Percentiles rank a stretch among this genome's conserved stretches.
Conservation (phyloP, 208 protist species). For the Leishmania mexicana region DNA sequence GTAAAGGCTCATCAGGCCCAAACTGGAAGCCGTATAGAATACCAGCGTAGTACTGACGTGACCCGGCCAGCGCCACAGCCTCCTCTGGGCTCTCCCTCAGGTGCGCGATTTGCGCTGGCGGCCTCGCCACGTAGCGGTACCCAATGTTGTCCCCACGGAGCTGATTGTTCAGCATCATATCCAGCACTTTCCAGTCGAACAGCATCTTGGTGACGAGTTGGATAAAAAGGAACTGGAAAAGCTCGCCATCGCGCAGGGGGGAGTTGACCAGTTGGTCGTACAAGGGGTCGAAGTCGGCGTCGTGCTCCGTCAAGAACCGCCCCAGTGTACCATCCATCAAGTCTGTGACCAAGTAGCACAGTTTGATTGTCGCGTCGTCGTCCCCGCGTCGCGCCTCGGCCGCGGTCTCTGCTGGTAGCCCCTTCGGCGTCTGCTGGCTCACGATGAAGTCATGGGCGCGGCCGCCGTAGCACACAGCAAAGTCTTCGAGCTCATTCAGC, state of each 20-base stretch:
- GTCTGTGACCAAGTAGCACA: constrained; percentile 84
- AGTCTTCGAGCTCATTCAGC: constrained; percentile 77
- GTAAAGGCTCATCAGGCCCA: constrained; percentile 28
- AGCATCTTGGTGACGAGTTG: constrained; percentile 70
- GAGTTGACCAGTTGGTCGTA: constrained; percentile 84
- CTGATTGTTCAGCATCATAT: constrained; percentile 87
- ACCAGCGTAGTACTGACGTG: constrained; percentile 51
- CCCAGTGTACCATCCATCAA: constrained; percentile 89
- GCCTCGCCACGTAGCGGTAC: constrained; percentile 40
- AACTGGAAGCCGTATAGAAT: constrained; percentile 66
- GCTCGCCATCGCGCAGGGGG: constrained; percentile 64
- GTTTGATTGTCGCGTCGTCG: constrained; percentile 33
- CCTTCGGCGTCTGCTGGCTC: constrained; percentile 46
- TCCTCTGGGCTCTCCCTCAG: constrained; percentile 19
- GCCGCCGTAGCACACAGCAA: constrained; percentile 47
- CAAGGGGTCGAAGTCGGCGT: constrained; percentile 80
- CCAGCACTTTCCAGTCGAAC: constrained; percentile 82
- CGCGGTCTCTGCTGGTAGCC: constrained; percentile 57
- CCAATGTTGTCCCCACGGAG: constrained; percentile 90
- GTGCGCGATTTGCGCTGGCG: constrained; percentile 11
- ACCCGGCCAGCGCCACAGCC: constrained; percentile 4
- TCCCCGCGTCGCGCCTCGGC: constrained; percentile 33
- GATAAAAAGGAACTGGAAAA: constrained; percentile 86
- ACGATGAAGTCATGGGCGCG: constrained; percentile 85
- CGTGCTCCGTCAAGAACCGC: constrained; percentile 73